Evolutionary conservation across 129 eudicot species (phyloP).

Genomic region (Smallanthus sonchifolius): DNA sequence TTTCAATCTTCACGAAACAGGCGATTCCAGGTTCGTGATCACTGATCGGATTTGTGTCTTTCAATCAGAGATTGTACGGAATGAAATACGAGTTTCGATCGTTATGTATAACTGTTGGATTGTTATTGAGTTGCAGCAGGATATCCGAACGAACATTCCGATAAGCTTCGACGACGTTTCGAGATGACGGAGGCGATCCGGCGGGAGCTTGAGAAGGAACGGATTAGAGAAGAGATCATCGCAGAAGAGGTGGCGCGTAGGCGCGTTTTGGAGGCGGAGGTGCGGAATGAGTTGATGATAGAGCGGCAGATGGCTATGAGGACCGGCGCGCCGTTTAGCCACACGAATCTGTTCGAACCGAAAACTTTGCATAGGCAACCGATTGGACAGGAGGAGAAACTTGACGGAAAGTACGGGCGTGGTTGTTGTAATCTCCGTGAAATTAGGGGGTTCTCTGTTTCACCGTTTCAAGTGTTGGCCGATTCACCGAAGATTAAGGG

Average conservation of each 20-base stretch:
- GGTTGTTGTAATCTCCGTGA: not conserved
- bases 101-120: not conserved
- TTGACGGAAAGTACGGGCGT: slow-evolving; percentile 15
- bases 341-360: too few relatives aligned
- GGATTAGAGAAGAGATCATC: slow-evolving; percentile 39
- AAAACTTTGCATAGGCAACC: slow-evolving; percentile 14
- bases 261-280: not conserved
- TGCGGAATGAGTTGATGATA: slow-evolving; percentile 36
- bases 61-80: not conserved
- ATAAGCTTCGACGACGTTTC: not conserved
- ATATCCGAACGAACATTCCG: not conserved
- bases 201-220: slow-evolving; percentile 43
- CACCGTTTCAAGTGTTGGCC: not conserved
- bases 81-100: too few relatives aligned
- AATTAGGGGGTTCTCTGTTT: not conserved
- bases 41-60: not conserved
- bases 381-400: slow-evolving; percentile 26
- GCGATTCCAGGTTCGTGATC: slow-evolving; percentile 24
- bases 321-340: not conserved
- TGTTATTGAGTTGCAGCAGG: slow-evolving; percentile 13
- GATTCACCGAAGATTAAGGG: not conserved
- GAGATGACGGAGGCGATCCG: slow-evolving; percentile 24
- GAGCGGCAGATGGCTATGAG: slow-evolving; percentile 39
- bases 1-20: not conserved
- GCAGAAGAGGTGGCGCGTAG: not conserved